Base-by-base conservation (phyloP, 371 early-diverging fungal species). In the Thermomucor indicae-seudaticae region DNA sequence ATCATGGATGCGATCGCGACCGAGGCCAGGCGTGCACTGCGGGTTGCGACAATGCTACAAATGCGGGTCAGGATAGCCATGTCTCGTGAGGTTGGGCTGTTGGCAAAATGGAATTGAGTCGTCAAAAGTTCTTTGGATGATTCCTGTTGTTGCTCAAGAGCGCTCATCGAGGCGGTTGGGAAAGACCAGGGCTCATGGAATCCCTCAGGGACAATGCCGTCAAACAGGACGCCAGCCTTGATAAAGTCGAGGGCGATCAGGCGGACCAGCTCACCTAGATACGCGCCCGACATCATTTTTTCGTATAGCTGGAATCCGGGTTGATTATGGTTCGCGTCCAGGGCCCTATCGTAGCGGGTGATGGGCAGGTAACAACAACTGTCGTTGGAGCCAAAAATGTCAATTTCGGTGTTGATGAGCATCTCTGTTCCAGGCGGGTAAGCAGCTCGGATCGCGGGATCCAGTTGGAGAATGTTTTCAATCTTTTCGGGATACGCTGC, bases 251-350 rank as follows among this genome's bases (percentile, higher is more conserved):
- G 57, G 14, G 80, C 57, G 41, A 84, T 81, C 42, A 82, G 69
- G 30, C 96, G 85, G 14, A 78, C 79, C 23, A 95, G 71, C 64
- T 95, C 96, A 51, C 94, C 93, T n/a, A 95, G 62, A 67, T 91
- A 95, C 62, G 90, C 79, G 14, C 96, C 95, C 29, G 89, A 86
- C 40, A 93, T 81, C 86, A 93, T 85, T 69, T 94, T 94, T 62
- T 93, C 95, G 58, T 86, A 90, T 24, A 82, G 79, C 60, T 93
- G 92, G 64, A 79, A 70, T 28, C 80, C 72, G 25, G 88, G 88
- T 62, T 89, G 84, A 19, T 66, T 51, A 43, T 89, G 81, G 34
- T 71, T 74, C 31, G 79, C 70, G 66, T 94, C 92, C 51, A 93
- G 78, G 22, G 67, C 64, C 49, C 61, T 60, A 73, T 94, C 96